Base-by-base conservation (phyloP, 192 early-diverging fungal genomes). In the Gigaspora rosea region DNA sequence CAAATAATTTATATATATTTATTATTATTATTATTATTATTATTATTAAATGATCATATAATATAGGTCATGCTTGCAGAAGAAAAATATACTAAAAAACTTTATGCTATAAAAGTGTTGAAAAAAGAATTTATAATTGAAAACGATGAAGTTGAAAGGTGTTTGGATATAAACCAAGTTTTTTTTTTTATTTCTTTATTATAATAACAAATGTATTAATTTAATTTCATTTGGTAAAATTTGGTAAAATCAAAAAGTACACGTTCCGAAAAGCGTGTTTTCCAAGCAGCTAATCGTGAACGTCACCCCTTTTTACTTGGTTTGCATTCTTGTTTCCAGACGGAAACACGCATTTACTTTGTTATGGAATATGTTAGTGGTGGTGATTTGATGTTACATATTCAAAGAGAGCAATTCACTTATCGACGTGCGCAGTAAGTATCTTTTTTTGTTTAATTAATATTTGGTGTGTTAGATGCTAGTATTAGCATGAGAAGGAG, bases 91-190 rank as follows among this genome's bases (percentile, higher is more conserved):
- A 87, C 89, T 54, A 88, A 91, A 78, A 89, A 92, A 41, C 86
- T 95, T 15, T 97, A 95, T 83, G 97, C 96, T 8, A 97, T 99
- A 85, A 99, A 99, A 82, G 97, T 99, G 7, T 83, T 99, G 49
- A 98, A 98, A 84, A 99, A 99, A 84, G 91, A 95, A 79, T 97
- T 96, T 80, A 97, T 99, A 64, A 93, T 97, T 72, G 95, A 99
- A 81, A 96, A 98, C 84, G 97, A 98, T 84, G 96, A 99, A 87
- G 93, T 98, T 48, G 95, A 96, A 79, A 91, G 91, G 88, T 90
- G 76, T 56, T 27, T 27, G 41, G 41, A 52, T 64, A 32, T 8
- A 56, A 16, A 27, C 59, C 13, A 20, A 27, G 12, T 4, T 51
- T 49, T 50, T 4, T 64, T 18, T 7, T 13, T 7, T 22, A 51